phyloP scores from a whole-genome alignment of 148 eudicot genomes.

The Beta vulgaris region DNA sequence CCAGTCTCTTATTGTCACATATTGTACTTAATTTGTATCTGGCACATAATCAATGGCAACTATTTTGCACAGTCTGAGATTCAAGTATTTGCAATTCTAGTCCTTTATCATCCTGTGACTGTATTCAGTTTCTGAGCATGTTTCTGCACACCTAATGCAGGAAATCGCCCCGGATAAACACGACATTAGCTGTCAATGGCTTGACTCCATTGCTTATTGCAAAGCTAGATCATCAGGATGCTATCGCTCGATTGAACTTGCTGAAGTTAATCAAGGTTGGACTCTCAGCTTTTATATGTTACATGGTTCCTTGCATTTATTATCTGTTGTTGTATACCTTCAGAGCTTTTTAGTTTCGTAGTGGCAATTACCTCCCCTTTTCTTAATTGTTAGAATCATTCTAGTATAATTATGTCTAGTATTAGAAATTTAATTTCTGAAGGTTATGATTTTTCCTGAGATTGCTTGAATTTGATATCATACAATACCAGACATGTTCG shows the following conservation, averaged over 20 bases:
- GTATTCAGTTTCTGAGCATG: neutral
- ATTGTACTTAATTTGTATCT: too few species aligned
- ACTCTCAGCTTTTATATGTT: neutral
- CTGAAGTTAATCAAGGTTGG: slow-evolving; percentile 89
- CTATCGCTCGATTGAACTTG: slow-evolving; percentile 94
- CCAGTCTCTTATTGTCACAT: too few species aligned
- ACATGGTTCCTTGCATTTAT: neutral
- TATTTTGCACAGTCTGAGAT: neutral
- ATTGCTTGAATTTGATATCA: neutral
- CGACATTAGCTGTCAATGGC: slow-evolving; percentile 89
- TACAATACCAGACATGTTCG: neutral
- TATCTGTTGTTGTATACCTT: neutral
- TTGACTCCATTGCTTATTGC: slow-evolving; percentile 87
- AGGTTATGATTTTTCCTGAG: too few species aligned
- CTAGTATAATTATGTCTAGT: too few species aligned
- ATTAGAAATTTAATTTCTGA: too few species aligned
- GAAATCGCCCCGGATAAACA: slow-evolving; percentile 92
- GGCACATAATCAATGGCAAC: neutral
- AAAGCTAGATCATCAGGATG: slow-evolving; percentile 96
- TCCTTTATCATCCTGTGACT: neutral
- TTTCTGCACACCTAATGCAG: slow-evolving; percentile 39
- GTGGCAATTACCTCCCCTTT: neutral
- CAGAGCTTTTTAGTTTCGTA: neutral
- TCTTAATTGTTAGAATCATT: neutral
- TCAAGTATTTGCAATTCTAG: neutral